A percentile compares a stretch with the other conserved stretches of the same genome.
These are phyloP conservation scores for Geotrichum macrosporum DNA, from an alignment of 1,139 yeast species.

Conservation along the genomic window DNA sequence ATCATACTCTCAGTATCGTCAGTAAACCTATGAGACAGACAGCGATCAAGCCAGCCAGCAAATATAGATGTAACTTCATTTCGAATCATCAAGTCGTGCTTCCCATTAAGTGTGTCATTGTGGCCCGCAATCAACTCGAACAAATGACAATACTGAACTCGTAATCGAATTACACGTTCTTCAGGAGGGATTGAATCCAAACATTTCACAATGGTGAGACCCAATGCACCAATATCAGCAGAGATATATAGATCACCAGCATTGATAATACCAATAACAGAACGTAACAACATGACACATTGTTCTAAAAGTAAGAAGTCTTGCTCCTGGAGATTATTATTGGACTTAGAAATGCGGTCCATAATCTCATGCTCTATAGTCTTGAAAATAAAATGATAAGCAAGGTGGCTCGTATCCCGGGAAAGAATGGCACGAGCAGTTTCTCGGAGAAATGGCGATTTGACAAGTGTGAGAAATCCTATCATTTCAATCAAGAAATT, in stretches of 20 bases:
- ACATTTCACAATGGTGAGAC: conserved; percentile 38
- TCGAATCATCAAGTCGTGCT: conserved; percentile 57
- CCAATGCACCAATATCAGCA: conserved; percentile 41
- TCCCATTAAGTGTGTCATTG: conserved; percentile 32
- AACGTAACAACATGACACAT: conserved; percentile 41
- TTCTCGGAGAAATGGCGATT: conserved; percentile 39
- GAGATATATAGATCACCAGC: conserved; percentile 42
- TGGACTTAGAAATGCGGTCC: conserved; percentile 6
- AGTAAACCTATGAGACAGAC: conserved; percentile 12
- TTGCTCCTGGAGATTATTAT: conserved; percentile 19
- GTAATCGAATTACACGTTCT: conserved; percentile 46
- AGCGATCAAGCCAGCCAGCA: conserved; percentile 58
- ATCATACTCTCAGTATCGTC: conserved; percentile 17
- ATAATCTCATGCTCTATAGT: conserved; percentile 28
- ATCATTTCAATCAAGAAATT: conserved; percentile 29
- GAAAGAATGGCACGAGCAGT: conserved; percentile 48
- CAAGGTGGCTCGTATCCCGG: conserved; percentile 44
- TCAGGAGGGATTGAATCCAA: conserved; percentile 40
- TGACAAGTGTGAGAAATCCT: conserved; percentile 26
- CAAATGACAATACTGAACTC: conserved; percentile 57
- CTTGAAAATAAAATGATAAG: conserved; percentile 41
- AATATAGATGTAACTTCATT: conserved; percentile 57
- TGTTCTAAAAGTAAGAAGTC: conserved; percentile 43
- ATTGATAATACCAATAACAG: conserved; percentile 43
- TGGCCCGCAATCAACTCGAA: conserved; percentile 49